Percentiles rank a stretch among this genome's conserved stretches.
phyloP scores from a whole-genome alignment of 805 yeast species.

The Zygotorulaspora florentina region DNA sequence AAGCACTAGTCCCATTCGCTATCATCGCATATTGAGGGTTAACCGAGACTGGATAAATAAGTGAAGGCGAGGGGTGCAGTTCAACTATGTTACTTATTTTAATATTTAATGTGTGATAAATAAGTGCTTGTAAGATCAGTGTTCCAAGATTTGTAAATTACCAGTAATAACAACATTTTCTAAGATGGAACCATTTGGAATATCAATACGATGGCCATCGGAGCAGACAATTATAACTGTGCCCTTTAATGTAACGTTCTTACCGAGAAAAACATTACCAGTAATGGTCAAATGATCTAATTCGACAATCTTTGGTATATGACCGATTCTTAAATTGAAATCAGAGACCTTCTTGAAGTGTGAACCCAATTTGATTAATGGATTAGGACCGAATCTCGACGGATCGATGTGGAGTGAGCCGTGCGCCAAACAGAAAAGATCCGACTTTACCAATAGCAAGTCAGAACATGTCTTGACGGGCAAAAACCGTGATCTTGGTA shows the following conservation, averaged over 20 bases:
- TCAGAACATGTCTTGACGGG: conserved; percentile 98
- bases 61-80: neutral
- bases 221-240: conserved; percentile 97
- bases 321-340: conserved; percentile 85
- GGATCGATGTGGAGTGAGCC: conserved; percentile 86
- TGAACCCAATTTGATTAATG: conserved; percentile 92
- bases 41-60: neutral
- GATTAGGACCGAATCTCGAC: conserved; percentile 83
- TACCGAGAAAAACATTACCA: conserved; percentile 91
- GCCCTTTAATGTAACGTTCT: conserved; percentile 86
- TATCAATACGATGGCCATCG: conserved; percentile 93
- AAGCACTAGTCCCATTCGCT: too few relatives aligned
- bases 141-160: conserved; percentile 89
- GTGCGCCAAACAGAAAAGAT: conserved; percentile 83
- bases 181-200: conserved; percentile 91
- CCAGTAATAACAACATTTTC: conserved; percentile 98
- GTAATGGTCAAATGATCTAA: conserved; percentile 96
- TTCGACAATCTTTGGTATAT: conserved; percentile 94
- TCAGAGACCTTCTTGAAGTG: conserved; percentile 94
- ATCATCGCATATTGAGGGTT: too few relatives aligned
- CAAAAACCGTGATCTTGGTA: conserved; percentile 95
- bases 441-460: conserved; percentile 89
- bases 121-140: conserved; percentile 37
- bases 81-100: neutral
- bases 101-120: neutral